Evolutionary conservation across 331 rosid genomes (phyloP), one percentile per base, ranked within the genome.

Genomic region (Acacia pycnantha): DNA sequence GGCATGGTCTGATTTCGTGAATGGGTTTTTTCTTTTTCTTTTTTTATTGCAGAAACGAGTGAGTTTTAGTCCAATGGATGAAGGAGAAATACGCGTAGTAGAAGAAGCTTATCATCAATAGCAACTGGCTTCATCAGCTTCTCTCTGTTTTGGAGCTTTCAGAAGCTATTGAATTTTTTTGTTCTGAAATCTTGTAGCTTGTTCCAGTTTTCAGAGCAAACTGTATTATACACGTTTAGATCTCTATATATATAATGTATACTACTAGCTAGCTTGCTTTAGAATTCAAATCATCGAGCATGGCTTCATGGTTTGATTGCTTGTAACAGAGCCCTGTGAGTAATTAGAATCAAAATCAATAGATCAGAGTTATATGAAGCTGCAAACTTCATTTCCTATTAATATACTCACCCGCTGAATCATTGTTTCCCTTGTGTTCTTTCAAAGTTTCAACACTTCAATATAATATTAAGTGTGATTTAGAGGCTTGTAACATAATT

Each of bases 1-100:
- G 24, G 31, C 35, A 26, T 61, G 12, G 29, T 58, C 24, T 59
- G n/a, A 19, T 70, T 70, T 31, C 51, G 11, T 1, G 51, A 41
- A 62, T 77, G 75, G 46, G 1, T 10, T 12, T 47, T 46, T 37
- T 35, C 5, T 11, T 11, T 46, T 10, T 46, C 11, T 14, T 0
- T 11, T 14, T 0, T 11, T 64, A 44, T 76, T 79, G 86, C 85
- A 87, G 88, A 87, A 84, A 84, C 78, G 82, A 21, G 90, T 87
- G 53, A 87, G 88, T 84, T 87, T 87, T 74, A 79, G 88, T 35
- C 90, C 90, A 12, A 11, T 66, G 62, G 89, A 92, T 58, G 84
- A 73, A 73, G 93, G 83, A 58, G 93, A 89, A 80, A 88, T 80
- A 68, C 35, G 16, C 43, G 69, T 77, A 11, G 85, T 37, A 73